Evolutionary conservation across 176 grass and related monocot genomes (phyloP).

Genomic region (Thinopyrum elongatum): DNA sequence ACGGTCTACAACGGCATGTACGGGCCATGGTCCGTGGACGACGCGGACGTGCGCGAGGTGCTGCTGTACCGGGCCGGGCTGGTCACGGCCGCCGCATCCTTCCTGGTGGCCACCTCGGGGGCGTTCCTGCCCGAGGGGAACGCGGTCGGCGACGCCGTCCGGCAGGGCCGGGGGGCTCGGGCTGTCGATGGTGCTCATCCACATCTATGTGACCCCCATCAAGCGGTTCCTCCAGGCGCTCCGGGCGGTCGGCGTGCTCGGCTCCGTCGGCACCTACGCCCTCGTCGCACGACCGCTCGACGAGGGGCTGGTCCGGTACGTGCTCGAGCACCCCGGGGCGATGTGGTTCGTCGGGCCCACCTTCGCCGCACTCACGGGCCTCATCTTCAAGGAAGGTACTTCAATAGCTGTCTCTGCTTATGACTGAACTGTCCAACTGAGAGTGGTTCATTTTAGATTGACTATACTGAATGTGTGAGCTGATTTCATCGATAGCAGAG

Average conservation of each 20-base stretch:
- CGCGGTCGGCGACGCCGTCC: conserved; percentile 39
- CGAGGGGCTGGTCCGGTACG: conserved; percentile 55
- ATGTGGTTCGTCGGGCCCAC: conserved; percentile 71
- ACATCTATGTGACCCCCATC: conserved; percentile 75
- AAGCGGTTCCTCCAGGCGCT: conserved; percentile 81
- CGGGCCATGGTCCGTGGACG: conserved; percentile 72
- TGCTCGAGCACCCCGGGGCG: conserved; percentile 48
- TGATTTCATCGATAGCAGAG: too few relatives aligned
- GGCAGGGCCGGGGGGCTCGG: conserved; percentile 55
- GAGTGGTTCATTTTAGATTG: too few relatives aligned
- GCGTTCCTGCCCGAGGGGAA: conserved; percentile 66
- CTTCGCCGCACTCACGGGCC: conserved; percentile 75
- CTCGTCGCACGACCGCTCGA: conserved; percentile 47
- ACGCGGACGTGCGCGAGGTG: conserved; percentile 52
- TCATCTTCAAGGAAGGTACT: conserved; percentile 90
- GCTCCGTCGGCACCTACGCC: conserved; percentile 56
- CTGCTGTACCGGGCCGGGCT: conserved; percentile 76
- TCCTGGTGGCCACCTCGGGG: conserved; percentile 52
- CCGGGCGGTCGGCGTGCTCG: conserved; percentile 52
- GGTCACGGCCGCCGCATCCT: conserved; percentile 53
- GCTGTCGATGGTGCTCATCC: conserved; percentile 74
- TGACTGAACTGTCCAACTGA: too few relatives aligned
- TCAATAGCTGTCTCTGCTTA: too few relatives aligned
- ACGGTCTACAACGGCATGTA: conserved; percentile 63
- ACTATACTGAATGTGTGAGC: too few relatives aligned